phyloP scores from a whole-genome alignment of 2,329 filamentous ascomycete species.

The Polychaeton citri region DNA sequence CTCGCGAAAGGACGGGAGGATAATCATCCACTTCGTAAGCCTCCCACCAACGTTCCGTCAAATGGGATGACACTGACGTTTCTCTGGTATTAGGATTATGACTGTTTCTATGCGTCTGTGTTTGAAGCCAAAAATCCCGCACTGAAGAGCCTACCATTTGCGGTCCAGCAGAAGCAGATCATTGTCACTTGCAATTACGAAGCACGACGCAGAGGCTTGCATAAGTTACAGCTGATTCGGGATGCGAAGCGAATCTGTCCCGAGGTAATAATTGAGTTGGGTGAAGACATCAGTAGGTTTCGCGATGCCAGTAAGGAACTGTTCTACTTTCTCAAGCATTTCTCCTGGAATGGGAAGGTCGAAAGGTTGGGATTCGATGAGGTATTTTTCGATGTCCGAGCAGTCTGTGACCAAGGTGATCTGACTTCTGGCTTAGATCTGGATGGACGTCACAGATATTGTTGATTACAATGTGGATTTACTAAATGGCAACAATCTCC shows the following conservation, averaged over 20 bases:
- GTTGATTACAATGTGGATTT: constrained; percentile 66
- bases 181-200: constrained; percentile 90
- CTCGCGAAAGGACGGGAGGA: constrained; percentile 45
- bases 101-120: constrained; percentile 91
- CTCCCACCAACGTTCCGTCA: background rate
- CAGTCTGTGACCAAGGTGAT: background rate
- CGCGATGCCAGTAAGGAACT: constrained; percentile 74
- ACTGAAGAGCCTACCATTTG: constrained; percentile 60
- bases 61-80: no score
- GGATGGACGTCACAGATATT: constrained; percentile 73
- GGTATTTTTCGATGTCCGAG: constrained; percentile 30
- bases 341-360: constrained; percentile 64
- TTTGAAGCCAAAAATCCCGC: constrained; percentile 68
- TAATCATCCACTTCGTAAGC: constrained; percentile 72
- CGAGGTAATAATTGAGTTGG: constrained; percentile 71
- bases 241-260: constrained; percentile 73
- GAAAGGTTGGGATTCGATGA: constrained; percentile 88
- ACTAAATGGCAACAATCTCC: constrained; percentile 52
- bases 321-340: constrained; percentile 56
- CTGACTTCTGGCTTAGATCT: constrained; percentile 32
- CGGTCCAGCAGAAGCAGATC: constrained; percentile 86
- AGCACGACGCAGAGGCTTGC: constrained; percentile 55
- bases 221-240: constrained; percentile 73
- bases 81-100: constrained; percentile 58
- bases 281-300: constrained; percentile 76